Percentiles rank a stretch among this genome's conserved stretches.
Conservation (phyloP, 257 asterid species). For the Apocynum venetum region DNA sequence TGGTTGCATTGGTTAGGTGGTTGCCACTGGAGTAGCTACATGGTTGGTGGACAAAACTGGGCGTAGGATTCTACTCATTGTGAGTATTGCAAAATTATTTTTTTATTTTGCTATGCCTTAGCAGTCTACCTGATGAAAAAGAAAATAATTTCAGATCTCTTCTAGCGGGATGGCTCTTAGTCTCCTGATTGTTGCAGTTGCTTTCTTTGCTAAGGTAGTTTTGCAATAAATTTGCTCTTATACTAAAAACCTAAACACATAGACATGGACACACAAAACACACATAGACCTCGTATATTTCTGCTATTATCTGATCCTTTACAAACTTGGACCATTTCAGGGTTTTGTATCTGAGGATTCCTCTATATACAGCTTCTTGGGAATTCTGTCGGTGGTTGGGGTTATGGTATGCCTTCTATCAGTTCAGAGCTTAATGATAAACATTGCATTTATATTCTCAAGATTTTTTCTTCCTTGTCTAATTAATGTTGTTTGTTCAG, state of each 20-base stretch:
- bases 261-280: not conserved
- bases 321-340: constrained; percentile 31
- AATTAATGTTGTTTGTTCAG: constrained; percentile 33
- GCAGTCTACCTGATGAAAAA: constrained; percentile 16
- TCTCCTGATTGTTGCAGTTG: constrained; percentile 63
- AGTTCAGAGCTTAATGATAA: not conserved
- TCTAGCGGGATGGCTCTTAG: constrained; percentile 80
- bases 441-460: constrained; percentile 6
- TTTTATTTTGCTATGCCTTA: not conserved
- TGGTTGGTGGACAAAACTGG: constrained; percentile 95
- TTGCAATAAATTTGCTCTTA: not conserved
- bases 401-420: constrained; percentile 39
- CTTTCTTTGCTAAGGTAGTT: constrained; percentile 78
- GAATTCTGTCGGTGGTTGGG: constrained; percentile 66
- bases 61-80: constrained; percentile 74
- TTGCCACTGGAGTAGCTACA: constrained; percentile 78
- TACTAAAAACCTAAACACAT: not conserved
- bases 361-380: constrained; percentile 42
- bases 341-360: constrained; percentile 48
- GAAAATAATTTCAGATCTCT: constrained; percentile 50
- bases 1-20: constrained; percentile 44
- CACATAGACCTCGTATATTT: not conserved
- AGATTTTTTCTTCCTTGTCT: constrained; percentile 13
- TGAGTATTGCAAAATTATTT: constrained; percentile 32
- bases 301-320: constrained; percentile 10